Evolutionary conservation across 2,329 filamentous ascomycete species (phyloP).

Genomic region (Alternaria sp.): DNA sequence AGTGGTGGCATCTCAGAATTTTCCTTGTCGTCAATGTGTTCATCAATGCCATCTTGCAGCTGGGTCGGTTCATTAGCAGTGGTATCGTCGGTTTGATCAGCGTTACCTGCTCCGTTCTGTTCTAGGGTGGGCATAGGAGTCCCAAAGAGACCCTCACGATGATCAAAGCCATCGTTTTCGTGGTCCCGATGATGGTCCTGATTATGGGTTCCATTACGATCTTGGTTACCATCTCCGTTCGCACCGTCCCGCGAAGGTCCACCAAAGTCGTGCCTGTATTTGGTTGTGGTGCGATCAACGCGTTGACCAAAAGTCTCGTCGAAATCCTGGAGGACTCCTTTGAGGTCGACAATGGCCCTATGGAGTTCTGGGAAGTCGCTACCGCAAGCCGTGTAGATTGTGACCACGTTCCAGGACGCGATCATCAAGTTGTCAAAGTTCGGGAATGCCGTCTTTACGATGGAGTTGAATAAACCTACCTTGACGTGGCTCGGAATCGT

Average conservation of each 20-base stretch:
- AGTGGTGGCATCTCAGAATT: background rate
- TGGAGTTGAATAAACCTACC: constrained; percentile 39
- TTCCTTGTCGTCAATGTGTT: background rate
- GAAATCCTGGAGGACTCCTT: constrained; percentile 39
- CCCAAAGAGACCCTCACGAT: background rate
- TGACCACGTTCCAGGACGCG: constrained; percentile 45
- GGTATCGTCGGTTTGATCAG: background rate
- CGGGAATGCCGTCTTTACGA: constrained; percentile 39
- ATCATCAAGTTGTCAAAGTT: constrained; percentile 44
- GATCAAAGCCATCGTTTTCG: background rate
- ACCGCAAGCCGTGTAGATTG: constrained; percentile 38
- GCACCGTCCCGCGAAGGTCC: background rate
- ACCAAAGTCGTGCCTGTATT: constrained; percentile 9
- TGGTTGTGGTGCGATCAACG: constrained; percentile 11
- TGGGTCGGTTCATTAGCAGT: background rate
- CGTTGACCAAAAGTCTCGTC: constrained; percentile 24
- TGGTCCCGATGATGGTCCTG: background rate
- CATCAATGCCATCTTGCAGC: background rate
- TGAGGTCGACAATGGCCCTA: constrained; percentile 36
- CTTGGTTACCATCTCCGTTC: background rate
- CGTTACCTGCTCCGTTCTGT: background rate
- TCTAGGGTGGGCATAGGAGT: too few relatives aligned
- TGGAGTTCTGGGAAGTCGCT: constrained; percentile 42
- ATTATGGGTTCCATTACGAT: background rate
- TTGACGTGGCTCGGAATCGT: constrained; percentile 37